Conservation (phyloP, 1,284 basidiomycete genomes). For the Ustanciosporium gigantosporum region DNA sequence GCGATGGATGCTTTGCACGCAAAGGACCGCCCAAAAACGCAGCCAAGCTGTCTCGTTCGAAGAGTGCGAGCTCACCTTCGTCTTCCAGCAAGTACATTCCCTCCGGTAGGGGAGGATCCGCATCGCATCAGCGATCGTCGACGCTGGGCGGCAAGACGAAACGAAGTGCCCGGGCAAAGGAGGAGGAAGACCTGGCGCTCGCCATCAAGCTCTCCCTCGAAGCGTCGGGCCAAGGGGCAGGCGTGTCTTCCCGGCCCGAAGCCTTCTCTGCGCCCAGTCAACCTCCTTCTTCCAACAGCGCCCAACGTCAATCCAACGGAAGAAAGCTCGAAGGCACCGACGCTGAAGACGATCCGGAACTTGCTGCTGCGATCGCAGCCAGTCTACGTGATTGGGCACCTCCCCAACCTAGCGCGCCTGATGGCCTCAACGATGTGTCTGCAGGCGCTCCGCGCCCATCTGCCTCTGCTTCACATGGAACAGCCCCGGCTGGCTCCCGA, state of each 20-base stretch:
- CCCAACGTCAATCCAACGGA: constrained; percentile 58
- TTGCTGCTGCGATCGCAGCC: constrained; percentile 92
- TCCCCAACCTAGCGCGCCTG: constrained; percentile 48
- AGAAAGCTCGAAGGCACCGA: constrained; percentile 61
- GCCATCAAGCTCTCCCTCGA: constrained; percentile 87
- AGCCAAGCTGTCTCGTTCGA: constrained; percentile 36
- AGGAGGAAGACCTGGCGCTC: constrained; percentile 86
- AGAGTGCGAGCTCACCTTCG: constrained; percentile 24
- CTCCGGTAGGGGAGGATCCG: constrained; percentile 42
- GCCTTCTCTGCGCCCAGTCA: constrained; percentile 57
- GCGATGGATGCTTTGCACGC: constrained; percentile 73
- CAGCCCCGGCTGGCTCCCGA: background rate
- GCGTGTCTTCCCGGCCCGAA: constrained; percentile 68
- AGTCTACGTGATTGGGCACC: constrained; percentile 73
- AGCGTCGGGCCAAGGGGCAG: constrained; percentile 17
- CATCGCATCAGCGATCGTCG: constrained; percentile 56
- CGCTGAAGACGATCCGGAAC: constrained; percentile 89
- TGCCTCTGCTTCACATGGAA: no score
- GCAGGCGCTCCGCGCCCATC: constrained; percentile 7
- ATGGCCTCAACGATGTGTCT: constrained; percentile 17
- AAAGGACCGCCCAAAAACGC: constrained; percentile 47
- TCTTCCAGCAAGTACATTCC: constrained; percentile 20
- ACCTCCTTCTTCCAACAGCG: constrained; percentile 64
- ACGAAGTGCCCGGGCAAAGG: constrained; percentile 63
- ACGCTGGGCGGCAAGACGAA: constrained; percentile 44